Conservation (phyloP, 345 rosid genomes). For the Linum trigynum region DNA sequence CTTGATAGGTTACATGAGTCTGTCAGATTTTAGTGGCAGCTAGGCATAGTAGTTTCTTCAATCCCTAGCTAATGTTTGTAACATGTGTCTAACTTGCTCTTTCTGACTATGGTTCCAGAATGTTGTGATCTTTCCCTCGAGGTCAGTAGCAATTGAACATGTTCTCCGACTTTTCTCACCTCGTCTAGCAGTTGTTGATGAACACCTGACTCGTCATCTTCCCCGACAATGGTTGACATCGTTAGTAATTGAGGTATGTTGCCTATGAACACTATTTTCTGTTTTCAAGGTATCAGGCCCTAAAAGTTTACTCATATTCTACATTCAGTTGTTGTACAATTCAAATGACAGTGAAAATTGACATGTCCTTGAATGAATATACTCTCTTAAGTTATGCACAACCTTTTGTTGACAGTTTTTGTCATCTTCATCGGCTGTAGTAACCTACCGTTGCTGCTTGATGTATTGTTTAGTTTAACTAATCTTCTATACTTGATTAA, state of each 20-base stretch:
- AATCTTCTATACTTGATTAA: not conserved
- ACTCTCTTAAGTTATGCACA: too few species aligned
- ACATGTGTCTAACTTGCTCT: not conserved
- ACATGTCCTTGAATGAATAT: too few species aligned
- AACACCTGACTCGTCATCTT: constrained; percentile 65
- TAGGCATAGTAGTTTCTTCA: not conserved
- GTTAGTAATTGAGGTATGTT: constrained; percentile 63
- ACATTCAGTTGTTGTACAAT: too few species aligned
- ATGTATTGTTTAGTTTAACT: too few species aligned
- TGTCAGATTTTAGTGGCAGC: not conserved
- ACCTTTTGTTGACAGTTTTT: too few species aligned
- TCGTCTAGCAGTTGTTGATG: constrained; percentile 83
- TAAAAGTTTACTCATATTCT: too few species aligned
- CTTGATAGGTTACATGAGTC: too few species aligned
- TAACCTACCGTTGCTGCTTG: too few species aligned
- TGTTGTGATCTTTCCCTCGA: constrained; percentile 84
- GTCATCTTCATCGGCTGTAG: too few species aligned
- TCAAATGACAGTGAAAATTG: too few species aligned
- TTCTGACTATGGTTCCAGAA: constrained; percentile 45
- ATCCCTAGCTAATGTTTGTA: not conserved
- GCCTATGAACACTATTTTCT: too few species aligned
- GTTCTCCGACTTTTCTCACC: constrained; percentile 81
- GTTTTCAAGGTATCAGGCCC: too few species aligned
- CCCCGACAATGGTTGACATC: constrained; percentile 86
- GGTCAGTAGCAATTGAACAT: constrained; percentile 79